Percentiles rank a stretch among this genome's conserved stretches.
These are phyloP conservation scores for Sugiyamaella chiloensis DNA, from an alignment of 805 yeast genomes.

Conservation along the genomic window DNA sequence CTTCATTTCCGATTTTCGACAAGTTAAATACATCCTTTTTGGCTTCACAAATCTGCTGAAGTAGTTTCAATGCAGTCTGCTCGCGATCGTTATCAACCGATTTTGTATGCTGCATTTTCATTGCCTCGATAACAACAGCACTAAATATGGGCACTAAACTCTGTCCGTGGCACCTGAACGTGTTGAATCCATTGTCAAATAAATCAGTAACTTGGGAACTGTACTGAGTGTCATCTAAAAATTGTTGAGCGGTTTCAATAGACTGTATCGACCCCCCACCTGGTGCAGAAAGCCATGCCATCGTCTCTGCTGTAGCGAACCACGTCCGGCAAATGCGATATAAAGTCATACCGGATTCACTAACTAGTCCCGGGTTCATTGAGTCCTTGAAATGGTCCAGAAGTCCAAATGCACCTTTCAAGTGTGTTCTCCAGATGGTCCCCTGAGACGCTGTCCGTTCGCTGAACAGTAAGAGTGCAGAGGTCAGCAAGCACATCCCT, in stretches of 20 bases:
- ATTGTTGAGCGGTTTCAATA: conserved; percentile 6
- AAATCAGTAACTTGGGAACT: conserved; percentile 12
- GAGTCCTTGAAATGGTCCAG: conserved; percentile 2
- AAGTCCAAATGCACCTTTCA: conserved; percentile 13
- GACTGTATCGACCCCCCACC: conserved; percentile 17
- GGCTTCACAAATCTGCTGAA: neutral
- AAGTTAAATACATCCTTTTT: neutral
- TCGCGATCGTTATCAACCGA: neutral
- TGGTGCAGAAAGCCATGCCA: conserved; percentile 23
- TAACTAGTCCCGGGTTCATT: neutral
- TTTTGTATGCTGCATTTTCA: neutral
- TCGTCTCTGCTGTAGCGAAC: conserved; percentile 20
- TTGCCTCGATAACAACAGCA: neutral
- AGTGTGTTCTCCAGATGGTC: conserved; percentile 11
- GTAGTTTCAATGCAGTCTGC: neutral
- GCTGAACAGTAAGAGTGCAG: conserved; percentile 15
- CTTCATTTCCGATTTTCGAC: neutral
- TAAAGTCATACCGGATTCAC: conserved; percentile 1
- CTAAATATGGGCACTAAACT: conserved; percentile 5
- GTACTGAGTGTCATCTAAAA: conserved; percentile 17
- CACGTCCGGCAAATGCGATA: conserved; percentile 13
- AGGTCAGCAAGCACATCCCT: neutral
- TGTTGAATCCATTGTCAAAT: conserved; percentile 20
- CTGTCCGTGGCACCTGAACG: conserved; percentile 17
- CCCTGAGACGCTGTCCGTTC: conserved; percentile 16